Base-by-base conservation (phyloP, 257 asterid genomes). In the Craterostigma plantagineum region DNA sequence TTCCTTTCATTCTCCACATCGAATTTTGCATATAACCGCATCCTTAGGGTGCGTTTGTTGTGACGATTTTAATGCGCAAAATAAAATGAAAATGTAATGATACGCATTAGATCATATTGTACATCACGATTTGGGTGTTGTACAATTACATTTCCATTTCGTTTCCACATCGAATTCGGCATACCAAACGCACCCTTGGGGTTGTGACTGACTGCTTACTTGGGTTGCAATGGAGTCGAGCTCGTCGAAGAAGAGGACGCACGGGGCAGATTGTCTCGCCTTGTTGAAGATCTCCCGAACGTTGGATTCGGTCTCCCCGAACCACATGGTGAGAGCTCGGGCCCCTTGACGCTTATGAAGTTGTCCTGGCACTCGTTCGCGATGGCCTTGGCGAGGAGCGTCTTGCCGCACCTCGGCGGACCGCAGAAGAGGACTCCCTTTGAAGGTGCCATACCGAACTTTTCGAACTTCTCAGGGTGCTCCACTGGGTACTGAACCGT, bases 401-500 rank as follows among this genome's bases (percentile, higher is more conserved):
- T 84, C 53, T 84, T 84, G 13, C 93, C 95, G 63, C 93, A 84
- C 33, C 95, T 92, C 10, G 93, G 92, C 8, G 93, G 93, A 1
- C 95, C 93, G 15, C 76, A 83, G 77, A 83, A 83, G 17, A 83
- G 91, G 52, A 83, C 95, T 35, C 95, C 95, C 70, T 83, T 83
- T 1, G 95, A 83, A 18, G 95, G 95, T 16, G 95, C 79, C 93
- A 83, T 83, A 16, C 95, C 95, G 64, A 82, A 78, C 65, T 78
- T 82, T 60, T 82, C 95, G 0, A 82, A 82, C 71, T 83, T 84
- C 77, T 84, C 96, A 0, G 96, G 96, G 65, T 84, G 96, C 66
- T 84, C 96, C 57, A 84, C 96, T 4, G 93, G 96, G 56, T 80
- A 84, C 65, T 84, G 96, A 48, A 84, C 96, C 48, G 96, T 84